These are phyloP conservation scores for Nemania sp. DNA, from an alignment of 2,329 filamentous ascomycete species.

Conservation along the genomic window DNA sequence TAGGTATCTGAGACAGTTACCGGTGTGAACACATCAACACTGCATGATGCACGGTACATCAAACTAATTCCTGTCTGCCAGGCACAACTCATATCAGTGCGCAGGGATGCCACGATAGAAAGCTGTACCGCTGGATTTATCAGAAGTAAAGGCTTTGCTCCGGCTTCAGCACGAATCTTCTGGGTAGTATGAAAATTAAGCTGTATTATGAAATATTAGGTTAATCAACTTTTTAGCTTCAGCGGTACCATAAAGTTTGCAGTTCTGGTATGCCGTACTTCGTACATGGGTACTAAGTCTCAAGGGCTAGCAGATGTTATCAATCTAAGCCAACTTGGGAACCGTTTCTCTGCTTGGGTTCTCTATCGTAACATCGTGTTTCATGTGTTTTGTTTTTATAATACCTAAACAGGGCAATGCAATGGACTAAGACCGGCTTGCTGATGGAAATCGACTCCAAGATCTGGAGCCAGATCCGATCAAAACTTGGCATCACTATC, in stretches of 20 bases:
- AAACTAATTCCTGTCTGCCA: constrained; percentile 11
- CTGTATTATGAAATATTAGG: too few relatives aligned
- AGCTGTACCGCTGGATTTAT: too few relatives aligned
- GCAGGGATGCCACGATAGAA: constrained; percentile 10
- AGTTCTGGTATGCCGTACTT: neutral
- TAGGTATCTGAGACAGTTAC: too few relatives aligned
- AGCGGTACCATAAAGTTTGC: neutral
- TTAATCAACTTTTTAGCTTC: too few relatives aligned
- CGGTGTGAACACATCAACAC: constrained; percentile 3
- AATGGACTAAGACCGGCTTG: neutral
- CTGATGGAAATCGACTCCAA: neutral
- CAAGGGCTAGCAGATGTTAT: too few relatives aligned
- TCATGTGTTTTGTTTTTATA: too few relatives aligned
- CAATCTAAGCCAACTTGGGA: constrained; percentile 10
- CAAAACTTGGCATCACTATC: constrained; percentile 9
- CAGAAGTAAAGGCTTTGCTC: too few relatives aligned
- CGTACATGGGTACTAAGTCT: too few relatives aligned
- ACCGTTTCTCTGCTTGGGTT: too few relatives aligned
- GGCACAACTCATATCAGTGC: constrained; percentile 3
- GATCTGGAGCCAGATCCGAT: constrained; percentile 1
- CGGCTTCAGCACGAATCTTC: too few relatives aligned
- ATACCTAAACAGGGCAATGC: neutral
- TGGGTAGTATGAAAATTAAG: too few relatives aligned
- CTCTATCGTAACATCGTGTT: too few relatives aligned
- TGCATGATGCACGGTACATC: constrained; percentile 25